Percentiles rank a stretch among this genome's conserved stretches.
phyloP scores from a whole-genome alignment of 31 red algal genomes.

The Asparagopsis taxiformis region DNA sequence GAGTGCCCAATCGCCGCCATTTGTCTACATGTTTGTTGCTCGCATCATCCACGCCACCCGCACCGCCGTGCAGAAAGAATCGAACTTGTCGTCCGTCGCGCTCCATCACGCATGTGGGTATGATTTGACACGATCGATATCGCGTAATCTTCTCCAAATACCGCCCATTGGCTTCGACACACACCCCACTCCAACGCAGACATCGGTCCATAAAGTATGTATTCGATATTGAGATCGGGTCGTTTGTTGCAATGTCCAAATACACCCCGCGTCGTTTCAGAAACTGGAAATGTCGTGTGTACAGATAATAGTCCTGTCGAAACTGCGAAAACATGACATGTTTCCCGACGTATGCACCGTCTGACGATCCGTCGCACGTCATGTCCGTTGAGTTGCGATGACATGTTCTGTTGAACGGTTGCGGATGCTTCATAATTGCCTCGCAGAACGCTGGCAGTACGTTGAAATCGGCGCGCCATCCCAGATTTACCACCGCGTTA shows the following conservation, averaged over 20 bases:
- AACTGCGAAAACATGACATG: slow-evolving; percentile 66
- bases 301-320: slow-evolving; percentile 60
- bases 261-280: slow-evolving; percentile 56
- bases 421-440: slow-evolving; percentile 1
- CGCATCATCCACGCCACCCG: slow-evolving; percentile 23
- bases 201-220: slow-evolving; percentile 80
- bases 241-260: slow-evolving; percentile 62
- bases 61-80: slow-evolving; percentile 35
- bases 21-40: slow-evolving; percentile 48
- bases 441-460: slow-evolving; percentile 25
- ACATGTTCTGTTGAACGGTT: slow-evolving; percentile 10
- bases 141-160: slow-evolving; percentile 51
- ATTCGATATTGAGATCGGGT: slow-evolving; percentile 57
- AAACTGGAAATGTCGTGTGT: slow-evolving; percentile 44
- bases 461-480: slow-evolving; percentile 8
- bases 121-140: slow-evolving; percentile 50
- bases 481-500: too few species aligned
- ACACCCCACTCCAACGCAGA: slow-evolving; percentile 67
- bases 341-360: slow-evolving; percentile 8
- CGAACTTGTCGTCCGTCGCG: slow-evolving; percentile 28
- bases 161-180: slow-evolving; percentile 58
- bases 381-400: too few species aligned
- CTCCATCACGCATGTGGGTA: slow-evolving; percentile 59
- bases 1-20: slow-evolving; percentile 1
- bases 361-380: too few species aligned